Base-by-base conservation (phyloP, 2,329 filamentous ascomycete genomes). In the Verticillium longisporum region DNA sequence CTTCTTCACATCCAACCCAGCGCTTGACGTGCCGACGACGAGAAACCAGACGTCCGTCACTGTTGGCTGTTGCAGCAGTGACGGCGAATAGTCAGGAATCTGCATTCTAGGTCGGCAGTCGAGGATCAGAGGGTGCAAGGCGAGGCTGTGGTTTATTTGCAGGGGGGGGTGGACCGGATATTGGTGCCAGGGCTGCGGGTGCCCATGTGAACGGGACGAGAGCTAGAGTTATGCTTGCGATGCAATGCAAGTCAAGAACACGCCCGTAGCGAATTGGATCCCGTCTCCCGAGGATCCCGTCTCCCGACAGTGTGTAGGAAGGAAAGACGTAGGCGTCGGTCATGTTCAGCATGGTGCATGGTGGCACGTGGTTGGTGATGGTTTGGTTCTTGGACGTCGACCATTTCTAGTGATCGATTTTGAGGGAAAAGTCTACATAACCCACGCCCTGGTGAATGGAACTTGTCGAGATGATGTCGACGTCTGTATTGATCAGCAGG, bases 391-490 rank as follows among this genome's bases (percentile, higher is more conserved):
- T 50, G 45, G 7, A 50, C 45, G 45, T 50, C 21, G 18, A n/a
- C n/a, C 45, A 21, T 50, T n/a, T 58, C 45, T 26, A 75, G 63
- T 78, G 78, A 61, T 84, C 74, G 65, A 99, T 93, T 80, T 99
- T 99, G 67, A 99, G 81, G 5, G 93, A 97, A 73, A 97, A 98
- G 74, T 99, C 95, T 55, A 99, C 87, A 72, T 97, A 92, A 34
- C 90, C 86, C 3, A 96, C 92, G 2, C 95, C 94, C 78, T 99
- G 95, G 71, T 99, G 95, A 70, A 99, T 97, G 59, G 91, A 94
- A 73, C 93, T 97, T 54, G 94, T 97, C 54, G 93, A 97, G 68
- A 98, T 88, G 67, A 99, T 93, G 75, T 99, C 95, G 67, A 99
- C 87, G 76, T 98, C 92, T 83, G 76, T 1, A 15, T 13, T 1